phyloP scores from a whole-genome alignment of 140 eudicot genomes.

The Oenanthe javanica region DNA sequence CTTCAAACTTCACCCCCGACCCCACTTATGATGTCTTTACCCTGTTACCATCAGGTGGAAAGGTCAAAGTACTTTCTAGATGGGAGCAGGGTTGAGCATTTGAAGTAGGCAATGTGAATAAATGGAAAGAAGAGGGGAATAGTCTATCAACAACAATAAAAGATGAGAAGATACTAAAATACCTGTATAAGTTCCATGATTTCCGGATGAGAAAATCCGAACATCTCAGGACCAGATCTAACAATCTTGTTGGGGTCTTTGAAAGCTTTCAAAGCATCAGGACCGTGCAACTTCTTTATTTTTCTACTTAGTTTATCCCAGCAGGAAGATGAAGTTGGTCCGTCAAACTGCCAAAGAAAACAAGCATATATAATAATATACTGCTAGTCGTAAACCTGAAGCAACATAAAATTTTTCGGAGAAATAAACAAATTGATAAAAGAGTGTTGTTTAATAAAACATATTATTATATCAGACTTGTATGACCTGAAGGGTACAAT shows the following conservation, averaged over 20 bases:
- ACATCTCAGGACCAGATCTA: conserved; percentile 67
- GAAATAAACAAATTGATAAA: not conserved
- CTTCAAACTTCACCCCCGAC: no score
- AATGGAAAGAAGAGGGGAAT: no score
- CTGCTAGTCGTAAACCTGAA: not conserved
- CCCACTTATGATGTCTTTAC: no score
- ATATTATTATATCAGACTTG: no score
- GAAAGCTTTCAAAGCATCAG: conserved; percentile 33
- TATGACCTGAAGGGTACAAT: no score
- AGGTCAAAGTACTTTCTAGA: no score
- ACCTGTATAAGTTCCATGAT: conserved; percentile 71
- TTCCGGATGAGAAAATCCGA: conserved; percentile 81
- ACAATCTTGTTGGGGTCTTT: conserved; percentile 27
- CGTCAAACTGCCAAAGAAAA: conserved; percentile 49
- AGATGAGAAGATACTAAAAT: not conserved
- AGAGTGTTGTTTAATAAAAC: no score
- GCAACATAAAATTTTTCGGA: not conserved
- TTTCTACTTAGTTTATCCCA: conserved; percentile 58
- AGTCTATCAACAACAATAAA: no score
- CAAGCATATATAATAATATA: conserved; percentile 8
- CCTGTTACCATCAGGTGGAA: no score
- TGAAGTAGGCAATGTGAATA: no score
- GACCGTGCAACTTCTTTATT: conserved; percentile 37
- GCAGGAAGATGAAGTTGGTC: conserved; percentile 67
- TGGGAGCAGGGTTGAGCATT: no score